Conservation (phyloP, 2,329 filamentous ascomycete genomes). For the Neobulgaria alba region DNA sequence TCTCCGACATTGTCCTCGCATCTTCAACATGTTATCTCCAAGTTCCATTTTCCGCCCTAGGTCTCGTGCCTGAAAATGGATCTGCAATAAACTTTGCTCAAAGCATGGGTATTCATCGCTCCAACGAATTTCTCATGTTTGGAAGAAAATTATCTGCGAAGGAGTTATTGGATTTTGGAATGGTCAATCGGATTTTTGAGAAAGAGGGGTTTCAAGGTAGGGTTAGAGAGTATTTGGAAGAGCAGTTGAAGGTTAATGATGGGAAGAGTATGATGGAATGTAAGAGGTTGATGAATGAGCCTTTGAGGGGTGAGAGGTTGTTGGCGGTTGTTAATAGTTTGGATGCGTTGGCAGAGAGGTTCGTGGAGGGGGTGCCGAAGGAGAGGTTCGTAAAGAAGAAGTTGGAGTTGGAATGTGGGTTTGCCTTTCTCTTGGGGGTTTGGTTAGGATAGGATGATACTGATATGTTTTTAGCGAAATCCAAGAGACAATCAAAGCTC, state of each 20-base stretch:
- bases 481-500: constrained; percentile 2
- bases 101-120: constrained; percentile 39
- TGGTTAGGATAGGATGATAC: not conserved
- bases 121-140: constrained; percentile 45
- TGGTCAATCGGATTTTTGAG: constrained; percentile 39
- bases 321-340: constrained; percentile 38
- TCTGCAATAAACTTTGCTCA: constrained; percentile 38
- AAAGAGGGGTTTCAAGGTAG: constrained; percentile 33
- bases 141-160: constrained; percentile 36
- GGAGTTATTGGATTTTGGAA: constrained; percentile 35
- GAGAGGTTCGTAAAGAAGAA: constrained; percentile 37
- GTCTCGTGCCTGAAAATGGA: constrained; percentile 40
- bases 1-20: constrained; percentile 41
- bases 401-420: constrained; percentile 25
- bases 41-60: constrained; percentile 39
- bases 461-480: not conserved
- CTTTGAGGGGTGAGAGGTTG: constrained; percentile 35
- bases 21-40: constrained; percentile 37
- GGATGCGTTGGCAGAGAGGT: constrained; percentile 40
- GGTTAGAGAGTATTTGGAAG: constrained; percentile 35
- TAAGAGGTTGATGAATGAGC: constrained; percentile 40
- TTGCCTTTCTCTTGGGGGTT: not conserved
- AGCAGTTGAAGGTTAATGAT: constrained; percentile 37
- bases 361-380: constrained; percentile 38
- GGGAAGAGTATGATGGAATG: constrained; percentile 44